Percentiles rank a stretch among this genome's conserved stretches.
Conservation (phyloP, 164 flowering plant genomes). For the Magnolia kwangsiensis region DNA sequence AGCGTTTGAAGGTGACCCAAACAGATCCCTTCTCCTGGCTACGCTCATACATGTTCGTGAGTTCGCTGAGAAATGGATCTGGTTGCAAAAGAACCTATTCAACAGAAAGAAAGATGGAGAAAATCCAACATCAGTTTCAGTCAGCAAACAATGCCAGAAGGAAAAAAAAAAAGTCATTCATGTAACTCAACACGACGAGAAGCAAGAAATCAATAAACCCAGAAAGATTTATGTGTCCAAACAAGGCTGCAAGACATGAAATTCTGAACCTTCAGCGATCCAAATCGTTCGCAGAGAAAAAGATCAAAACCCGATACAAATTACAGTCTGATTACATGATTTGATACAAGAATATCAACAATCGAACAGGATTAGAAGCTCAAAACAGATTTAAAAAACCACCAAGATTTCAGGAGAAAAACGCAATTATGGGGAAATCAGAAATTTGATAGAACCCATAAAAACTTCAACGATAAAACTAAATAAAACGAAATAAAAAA, state of each 20-base stretch:
- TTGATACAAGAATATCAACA: not conserved
- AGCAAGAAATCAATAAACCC: not conserved
- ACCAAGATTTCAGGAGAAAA: too few species aligned
- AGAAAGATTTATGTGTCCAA: not conserved
- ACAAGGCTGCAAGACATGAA: not conserved
- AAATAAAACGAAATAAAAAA: too few species aligned
- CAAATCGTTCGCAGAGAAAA: not conserved
- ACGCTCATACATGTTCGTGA: constrained; percentile 75
- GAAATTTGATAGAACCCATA: too few species aligned
- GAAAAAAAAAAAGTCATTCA: not conserved
- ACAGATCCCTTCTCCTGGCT: constrained; percentile 70
- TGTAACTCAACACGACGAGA: not conserved
- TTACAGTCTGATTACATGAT: not conserved
- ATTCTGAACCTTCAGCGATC: not conserved
- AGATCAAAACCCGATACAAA: not conserved
- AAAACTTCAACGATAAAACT: too few species aligned
- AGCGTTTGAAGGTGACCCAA: constrained; percentile 83
- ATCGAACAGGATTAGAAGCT: not conserved
- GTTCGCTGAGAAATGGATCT: constrained; percentile 82
- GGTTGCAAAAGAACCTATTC: constrained; percentile 60
- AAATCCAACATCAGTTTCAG: not conserved
- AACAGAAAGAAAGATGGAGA: not conserved
- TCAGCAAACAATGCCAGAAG: not conserved
- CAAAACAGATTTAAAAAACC: too few species aligned
- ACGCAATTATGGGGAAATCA: not conserved